Evolutionary conservation across 2,329 filamentous ascomycete genomes (phyloP), one percentile per base, ranked within the genome.

Genomic region (Fusarium armeniacum): DNA sequence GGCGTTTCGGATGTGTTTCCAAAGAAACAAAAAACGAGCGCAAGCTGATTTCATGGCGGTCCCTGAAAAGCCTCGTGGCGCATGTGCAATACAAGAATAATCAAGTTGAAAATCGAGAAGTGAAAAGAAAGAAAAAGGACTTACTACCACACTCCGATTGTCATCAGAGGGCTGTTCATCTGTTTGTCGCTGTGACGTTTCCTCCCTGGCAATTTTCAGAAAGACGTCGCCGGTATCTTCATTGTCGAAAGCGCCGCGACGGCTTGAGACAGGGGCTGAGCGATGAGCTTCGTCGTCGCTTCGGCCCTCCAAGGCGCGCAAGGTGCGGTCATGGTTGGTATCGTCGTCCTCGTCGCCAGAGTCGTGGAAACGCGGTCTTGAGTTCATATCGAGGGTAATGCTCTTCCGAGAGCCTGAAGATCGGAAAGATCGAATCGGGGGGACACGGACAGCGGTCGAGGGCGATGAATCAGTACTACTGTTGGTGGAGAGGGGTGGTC

Each of bases 221-320:
- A 89, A 89, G 41, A 89, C 79, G 67, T 89, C 87, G 40, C 85
- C 85, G 5, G 83, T 86, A 67, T 88, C 87, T 56, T 89, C 87
- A 43, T 78, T 79, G 52, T 85, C 75, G 12, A 72, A 60, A 73
- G 75, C 46, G 73, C 78, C 66, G 72, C 77, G 69, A 67, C 77
- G 50, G 16, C 78, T 78, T 2, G 82, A 81, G 22, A 81, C 79
- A 9, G 81, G 80, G n/a, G 82, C 81, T 69, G 79, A 78, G 28
- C 80, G 80, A 49, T 76, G 71, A 50, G 60, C 67, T 24, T 76
- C 70, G 28, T 74, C 67, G 47, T 71, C 72, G 6, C 65, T 59
- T 60, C 74, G 74, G 38, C 84, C 85, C 68, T 89, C 86, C 26
- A 87, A 78, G 36, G 83, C 83, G 36, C 84, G 82, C 47, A 87